phyloP scores from a whole-genome alignment of 148 eudicot species.

The Heliamphora exappendiculata region DNA sequence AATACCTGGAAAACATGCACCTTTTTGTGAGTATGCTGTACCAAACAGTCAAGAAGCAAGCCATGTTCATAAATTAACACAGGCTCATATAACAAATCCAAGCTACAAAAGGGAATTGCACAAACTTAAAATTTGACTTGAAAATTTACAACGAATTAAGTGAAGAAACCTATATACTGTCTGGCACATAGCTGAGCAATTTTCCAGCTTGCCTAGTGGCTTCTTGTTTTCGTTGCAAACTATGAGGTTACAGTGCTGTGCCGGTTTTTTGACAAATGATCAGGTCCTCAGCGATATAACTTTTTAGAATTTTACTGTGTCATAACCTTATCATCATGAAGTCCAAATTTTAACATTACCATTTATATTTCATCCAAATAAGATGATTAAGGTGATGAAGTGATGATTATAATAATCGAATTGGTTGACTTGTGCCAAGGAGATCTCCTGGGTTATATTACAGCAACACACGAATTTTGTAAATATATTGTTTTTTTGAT shows the following conservation, averaged over 20 bases:
- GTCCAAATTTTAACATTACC: not conserved
- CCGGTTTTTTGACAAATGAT: not conserved
- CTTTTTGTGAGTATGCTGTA: not conserved
- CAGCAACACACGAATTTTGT: not conserved
- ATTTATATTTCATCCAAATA: not conserved
- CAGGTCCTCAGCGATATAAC: not conserved
- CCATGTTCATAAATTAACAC: not conserved
- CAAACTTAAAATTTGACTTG: not conserved
- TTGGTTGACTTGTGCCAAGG: not conserved
- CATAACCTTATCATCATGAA: not conserved
- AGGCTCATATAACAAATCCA: not conserved
- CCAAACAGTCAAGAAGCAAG: not conserved
- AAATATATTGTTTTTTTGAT: no score
- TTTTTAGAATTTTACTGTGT: not conserved
- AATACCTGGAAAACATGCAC: conserved; percentile 43
- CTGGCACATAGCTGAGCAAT: not conserved
- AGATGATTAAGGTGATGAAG: not conserved
- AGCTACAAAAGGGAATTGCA: not conserved
- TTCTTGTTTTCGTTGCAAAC: not conserved
- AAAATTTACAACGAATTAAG: not conserved
- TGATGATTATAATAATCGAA: not conserved
- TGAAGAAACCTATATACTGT: not conserved
- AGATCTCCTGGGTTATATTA: not conserved
- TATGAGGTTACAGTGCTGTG: not conserved
- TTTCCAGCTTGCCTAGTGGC: not conserved